Conservation (phyloP, 805 yeast species). For the Candida tallmaniae region DNA sequence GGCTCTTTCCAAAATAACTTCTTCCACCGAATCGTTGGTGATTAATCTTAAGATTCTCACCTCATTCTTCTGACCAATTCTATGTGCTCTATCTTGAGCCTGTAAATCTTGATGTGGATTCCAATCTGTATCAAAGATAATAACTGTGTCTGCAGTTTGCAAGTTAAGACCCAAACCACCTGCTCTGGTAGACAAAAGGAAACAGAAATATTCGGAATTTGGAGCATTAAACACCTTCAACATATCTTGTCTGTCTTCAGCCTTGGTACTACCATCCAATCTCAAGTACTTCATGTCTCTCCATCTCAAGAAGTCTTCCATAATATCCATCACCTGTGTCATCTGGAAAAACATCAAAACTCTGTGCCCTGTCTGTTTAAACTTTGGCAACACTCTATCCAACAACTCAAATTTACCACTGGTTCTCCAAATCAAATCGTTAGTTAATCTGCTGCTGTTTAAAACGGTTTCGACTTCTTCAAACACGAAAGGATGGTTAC, state of each 20-base stretch:
- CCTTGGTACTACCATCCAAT: conserved; percentile 78
- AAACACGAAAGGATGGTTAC: conserved; percentile 85
- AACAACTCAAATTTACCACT: conserved; percentile 79
- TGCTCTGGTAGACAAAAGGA: conserved; percentile 78
- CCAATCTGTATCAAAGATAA: conserved; percentile 87
- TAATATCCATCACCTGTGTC: conserved; percentile 87
- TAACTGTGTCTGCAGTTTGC: conserved; percentile 85
- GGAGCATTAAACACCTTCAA: conserved; percentile 73
- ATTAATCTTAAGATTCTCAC: conserved; percentile 77
- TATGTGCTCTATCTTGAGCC: conserved; percentile 87
- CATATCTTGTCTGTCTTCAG: conserved; percentile 77
- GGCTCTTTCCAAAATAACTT: conserved; percentile 76
- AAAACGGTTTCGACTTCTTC: conserved; percentile 74
- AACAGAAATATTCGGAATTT: conserved; percentile 71
- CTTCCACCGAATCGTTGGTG: conserved; percentile 80
- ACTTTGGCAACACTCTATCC: conserved; percentile 72
- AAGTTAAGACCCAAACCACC: conserved; percentile 85
- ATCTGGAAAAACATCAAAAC: conserved; percentile 81
- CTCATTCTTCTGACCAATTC: conserved; percentile 87
- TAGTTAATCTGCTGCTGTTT: conserved; percentile 58
- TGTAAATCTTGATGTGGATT: conserved; percentile 89
- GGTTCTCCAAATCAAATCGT: conserved; percentile 67
- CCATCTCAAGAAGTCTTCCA: conserved; percentile 76
- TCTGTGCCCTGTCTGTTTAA: conserved; percentile 69
- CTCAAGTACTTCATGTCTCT: conserved; percentile 66